Conservation (phyloP, 371 early-diverging fungal species). For the Lichtheimia ramosa region DNA sequence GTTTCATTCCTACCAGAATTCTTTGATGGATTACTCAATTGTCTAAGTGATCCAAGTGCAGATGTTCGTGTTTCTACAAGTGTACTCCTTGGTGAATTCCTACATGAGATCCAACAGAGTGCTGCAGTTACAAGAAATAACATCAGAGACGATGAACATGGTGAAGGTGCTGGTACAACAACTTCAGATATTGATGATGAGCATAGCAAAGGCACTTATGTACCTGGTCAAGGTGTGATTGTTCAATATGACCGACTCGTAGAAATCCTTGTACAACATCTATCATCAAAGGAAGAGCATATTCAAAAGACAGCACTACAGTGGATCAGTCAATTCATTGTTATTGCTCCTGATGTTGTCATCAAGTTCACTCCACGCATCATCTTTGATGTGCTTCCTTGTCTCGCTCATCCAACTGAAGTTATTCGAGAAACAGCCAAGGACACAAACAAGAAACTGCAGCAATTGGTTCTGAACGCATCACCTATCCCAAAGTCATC, state of each 20-base stretch:
- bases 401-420: slow-evolving; percentile 67
- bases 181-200: slow-evolving; percentile 20
- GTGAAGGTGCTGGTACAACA: too few relatives aligned
- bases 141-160: not conserved
- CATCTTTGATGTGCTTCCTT: slow-evolving; percentile 75
- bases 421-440: slow-evolving; percentile 67
- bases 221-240: slow-evolving; percentile 70
- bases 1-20: slow-evolving; percentile 86
- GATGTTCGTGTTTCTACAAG: slow-evolving; percentile 79
- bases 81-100: slow-evolving; percentile 69
- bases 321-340: slow-evolving; percentile 85
- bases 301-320: slow-evolving; percentile 82
- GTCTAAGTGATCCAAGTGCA: slow-evolving; percentile 80
- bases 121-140: slow-evolving; percentile 58
- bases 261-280: slow-evolving; percentile 73
- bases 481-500: slow-evolving; percentile 6
- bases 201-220: slow-evolving; percentile 54
- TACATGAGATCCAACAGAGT: slow-evolving; percentile 78
- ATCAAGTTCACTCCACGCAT: slow-evolving; percentile 75
- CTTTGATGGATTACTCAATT: slow-evolving; percentile 82
- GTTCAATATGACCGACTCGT: slow-evolving; percentile 80
- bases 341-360: slow-evolving; percentile 74
- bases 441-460: slow-evolving; percentile 72
- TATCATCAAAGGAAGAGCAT: slow-evolving; percentile 77
- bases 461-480: slow-evolving; percentile 63